Evolutionary conservation across 768 basidiomycete genomes (phyloP).

Genomic region (Hydnomerulius pinastri): DNA sequence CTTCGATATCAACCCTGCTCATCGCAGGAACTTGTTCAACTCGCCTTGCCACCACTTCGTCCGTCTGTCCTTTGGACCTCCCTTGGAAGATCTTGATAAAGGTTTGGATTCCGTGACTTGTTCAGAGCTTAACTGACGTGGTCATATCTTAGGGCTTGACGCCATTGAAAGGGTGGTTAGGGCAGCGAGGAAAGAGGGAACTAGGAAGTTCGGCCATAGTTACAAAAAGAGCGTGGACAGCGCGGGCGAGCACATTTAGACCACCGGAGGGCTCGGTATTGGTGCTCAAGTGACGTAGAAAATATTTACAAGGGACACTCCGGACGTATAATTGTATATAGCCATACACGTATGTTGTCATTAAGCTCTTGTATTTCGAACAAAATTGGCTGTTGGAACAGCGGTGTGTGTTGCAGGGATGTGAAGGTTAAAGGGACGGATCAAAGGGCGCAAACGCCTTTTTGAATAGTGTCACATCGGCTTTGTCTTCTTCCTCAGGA

Average conservation of each 20-base stretch:
- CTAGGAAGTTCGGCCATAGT: conserved; percentile 65
- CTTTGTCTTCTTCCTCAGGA: conserved; percentile 81
- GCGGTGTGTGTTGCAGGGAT: too few relatives aligned
- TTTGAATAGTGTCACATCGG: conserved; percentile 84
- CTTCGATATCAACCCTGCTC: conserved; percentile 77
- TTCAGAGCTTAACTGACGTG: conserved; percentile 2
- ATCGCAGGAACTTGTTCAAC: conserved; percentile 86
- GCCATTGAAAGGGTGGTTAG: conserved; percentile 80
- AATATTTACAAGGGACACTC: neutral
- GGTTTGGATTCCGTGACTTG: conserved; percentile 40
- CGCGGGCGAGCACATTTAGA: conserved; percentile 27
- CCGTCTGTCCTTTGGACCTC: conserved; percentile 84
- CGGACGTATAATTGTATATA: neutral
- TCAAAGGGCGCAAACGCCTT: conserved; percentile 77
- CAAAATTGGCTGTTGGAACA: neutral
- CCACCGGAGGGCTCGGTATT: neutral
- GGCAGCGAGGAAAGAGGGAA: conserved; percentile 65
- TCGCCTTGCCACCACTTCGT: conserved; percentile 92
- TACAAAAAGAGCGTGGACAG: conserved; percentile 60
- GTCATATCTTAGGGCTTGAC: conserved; percentile 60
- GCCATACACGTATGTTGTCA: neutral
- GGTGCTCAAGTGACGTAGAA: neutral
- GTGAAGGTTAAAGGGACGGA: conserved; percentile 41
- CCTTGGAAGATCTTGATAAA: conserved; percentile 75
- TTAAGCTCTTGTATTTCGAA: neutral